Evolutionary conservation across 768 basidiomycete genomes (phyloP).

Genomic region (Podaxis sp.): DNA sequence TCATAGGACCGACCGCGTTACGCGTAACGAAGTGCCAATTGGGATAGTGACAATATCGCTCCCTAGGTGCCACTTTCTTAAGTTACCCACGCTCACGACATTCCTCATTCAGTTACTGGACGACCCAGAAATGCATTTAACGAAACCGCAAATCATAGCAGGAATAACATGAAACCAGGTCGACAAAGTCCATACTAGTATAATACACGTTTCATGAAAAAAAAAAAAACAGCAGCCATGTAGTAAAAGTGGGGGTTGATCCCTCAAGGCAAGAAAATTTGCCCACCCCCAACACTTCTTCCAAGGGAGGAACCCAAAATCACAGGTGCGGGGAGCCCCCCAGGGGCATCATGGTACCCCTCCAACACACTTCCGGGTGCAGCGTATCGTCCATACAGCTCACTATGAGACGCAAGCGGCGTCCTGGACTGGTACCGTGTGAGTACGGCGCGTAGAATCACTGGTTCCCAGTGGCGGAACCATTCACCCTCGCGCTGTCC

Average conservation of each 20-base stretch:
- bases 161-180: not conserved
- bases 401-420: slow-evolving; percentile 22
- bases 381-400: slow-evolving; percentile 9
- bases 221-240: not conserved
- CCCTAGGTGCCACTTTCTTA: no score
- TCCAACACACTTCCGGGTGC: slow-evolving; percentile 24
- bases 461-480: slow-evolving; percentile 75
- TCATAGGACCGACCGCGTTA: not conserved
- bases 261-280: not conserved
- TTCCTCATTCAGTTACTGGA: no score
- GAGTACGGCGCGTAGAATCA: slow-evolving; percentile 61
- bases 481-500: slow-evolving; percentile 76
- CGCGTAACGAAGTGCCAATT: no score
- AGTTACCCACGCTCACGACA: no score
- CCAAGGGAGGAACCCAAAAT: not conserved
- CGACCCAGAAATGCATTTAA: no score
- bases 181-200: not conserved
- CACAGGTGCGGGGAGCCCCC: not conserved
- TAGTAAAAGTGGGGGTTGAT: not conserved
- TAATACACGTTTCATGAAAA: no score
- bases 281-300: not conserved
- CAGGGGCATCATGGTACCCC: slow-evolving; percentile 23
- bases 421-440: slow-evolving; percentile 41
- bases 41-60: no score
- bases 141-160: not conserved